phyloP scores from a whole-genome alignment of 306 rosid genomes.

The Dicorynia guianensis region DNA sequence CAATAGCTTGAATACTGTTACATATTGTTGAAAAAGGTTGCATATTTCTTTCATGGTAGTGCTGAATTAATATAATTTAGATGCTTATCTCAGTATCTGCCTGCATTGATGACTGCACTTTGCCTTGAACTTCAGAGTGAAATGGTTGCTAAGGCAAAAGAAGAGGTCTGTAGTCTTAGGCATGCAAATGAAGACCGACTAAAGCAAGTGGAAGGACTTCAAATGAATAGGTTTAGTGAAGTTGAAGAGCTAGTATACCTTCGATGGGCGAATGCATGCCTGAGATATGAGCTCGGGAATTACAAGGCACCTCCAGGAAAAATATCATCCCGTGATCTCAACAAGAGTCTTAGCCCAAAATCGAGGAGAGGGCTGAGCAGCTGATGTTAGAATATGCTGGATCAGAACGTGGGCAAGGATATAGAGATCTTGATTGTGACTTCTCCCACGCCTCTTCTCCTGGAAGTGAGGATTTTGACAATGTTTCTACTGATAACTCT shows the following conservation, averaged over 20 bases:
- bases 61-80: conserved; percentile 17
- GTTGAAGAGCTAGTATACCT: conserved; percentile 98
- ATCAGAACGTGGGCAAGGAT: conserved; percentile 96
- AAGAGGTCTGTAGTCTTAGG: conserved; percentile 70
- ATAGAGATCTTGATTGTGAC: conserved; percentile 92
- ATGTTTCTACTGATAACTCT: conserved; percentile 84
- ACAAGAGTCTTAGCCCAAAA: conserved; percentile 81
- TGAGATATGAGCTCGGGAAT: conserved; percentile 89
- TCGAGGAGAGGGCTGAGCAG: conserved; percentile 89
- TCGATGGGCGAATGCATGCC: conserved; percentile 97
- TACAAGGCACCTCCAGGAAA: conserved; percentile 73
- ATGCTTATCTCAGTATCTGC: conserved; percentile 2
- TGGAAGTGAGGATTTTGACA: conserved; percentile 96
- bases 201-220: conserved; percentile 97
- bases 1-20: conserved; percentile 1
- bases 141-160: conserved; percentile 67
- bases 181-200: conserved; percentile 82
- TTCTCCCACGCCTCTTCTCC: conserved; percentile 97
- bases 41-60: not conserved
- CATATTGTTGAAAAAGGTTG: conserved; percentile 15
- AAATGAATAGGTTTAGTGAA: conserved; percentile 87
- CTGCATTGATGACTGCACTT: not conserved
- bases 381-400: conserved; percentile 92
- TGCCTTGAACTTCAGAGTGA: conserved; percentile 67
- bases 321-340: conserved; percentile 86